These are phyloP conservation scores for Rutstroemia sp. DNA, from an alignment of 2,329 filamentous ascomycete genomes.

Conservation along the genomic window DNA sequence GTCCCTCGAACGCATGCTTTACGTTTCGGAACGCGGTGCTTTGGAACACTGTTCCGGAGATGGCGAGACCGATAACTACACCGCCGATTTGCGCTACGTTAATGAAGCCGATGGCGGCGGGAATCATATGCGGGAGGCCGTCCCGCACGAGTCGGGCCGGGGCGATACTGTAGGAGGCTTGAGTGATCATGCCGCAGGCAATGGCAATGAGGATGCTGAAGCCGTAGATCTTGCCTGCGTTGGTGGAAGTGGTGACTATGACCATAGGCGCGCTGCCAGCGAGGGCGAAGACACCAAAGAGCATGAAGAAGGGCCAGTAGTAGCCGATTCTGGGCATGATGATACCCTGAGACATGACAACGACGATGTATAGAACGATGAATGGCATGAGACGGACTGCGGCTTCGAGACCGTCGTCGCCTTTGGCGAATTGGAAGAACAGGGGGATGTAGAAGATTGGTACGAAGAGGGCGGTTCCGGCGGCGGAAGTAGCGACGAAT, in stretches of 20 bases:
- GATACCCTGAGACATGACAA: conserved; percentile 32
- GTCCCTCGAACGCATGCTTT: conserved; percentile 13
- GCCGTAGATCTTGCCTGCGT: conserved; percentile 27
- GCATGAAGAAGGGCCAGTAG: conserved; percentile 9
- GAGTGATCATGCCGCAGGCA: conserved; percentile 30
- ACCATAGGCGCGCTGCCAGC: conserved; percentile 24
- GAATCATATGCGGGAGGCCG: conserved; percentile 14
- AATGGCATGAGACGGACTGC: conserved; percentile 34
- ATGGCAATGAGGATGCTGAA: conserved; percentile 33
- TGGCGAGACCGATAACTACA: conserved; percentile 28
- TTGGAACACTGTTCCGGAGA: conserved; percentile 31
- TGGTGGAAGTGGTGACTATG: conserved; percentile 22
- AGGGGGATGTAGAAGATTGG: conserved; percentile 38
- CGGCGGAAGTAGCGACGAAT: conserved; percentile 25
- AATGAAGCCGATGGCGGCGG: conserved; percentile 30
- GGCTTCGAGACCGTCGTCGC: conserved; percentile 27
- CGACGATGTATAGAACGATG: conserved; percentile 33
- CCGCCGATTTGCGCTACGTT: conserved; percentile 29
- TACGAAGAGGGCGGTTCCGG: conserved; percentile 33
- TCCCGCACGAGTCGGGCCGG: conserved; percentile 26
- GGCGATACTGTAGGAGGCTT: conserved; percentile 9
- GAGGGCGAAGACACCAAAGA: conserved; percentile 6
- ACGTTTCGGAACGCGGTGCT: conserved; percentile 27
- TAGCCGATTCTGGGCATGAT: conserved; percentile 33
- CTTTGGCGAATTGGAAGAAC: conserved; percentile 40